These are phyloP conservation scores for Colletotrichum neosansevieriae DNA, from an alignment of 2,329 filamentous ascomycete genomes.

Conservation along the genomic window DNA sequence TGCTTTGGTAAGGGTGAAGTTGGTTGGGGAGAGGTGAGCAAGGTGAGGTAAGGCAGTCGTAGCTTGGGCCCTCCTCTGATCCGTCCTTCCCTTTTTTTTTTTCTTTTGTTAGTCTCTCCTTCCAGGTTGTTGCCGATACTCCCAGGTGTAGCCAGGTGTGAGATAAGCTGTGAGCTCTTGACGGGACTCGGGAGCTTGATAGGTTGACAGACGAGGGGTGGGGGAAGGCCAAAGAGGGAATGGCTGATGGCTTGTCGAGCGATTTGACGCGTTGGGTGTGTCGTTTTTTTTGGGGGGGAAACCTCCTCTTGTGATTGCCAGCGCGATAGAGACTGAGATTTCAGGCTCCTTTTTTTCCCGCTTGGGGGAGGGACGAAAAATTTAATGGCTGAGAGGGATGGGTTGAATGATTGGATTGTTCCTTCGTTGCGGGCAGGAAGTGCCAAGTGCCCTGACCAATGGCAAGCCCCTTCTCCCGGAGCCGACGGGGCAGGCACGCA, in stretches of 20 bases:
- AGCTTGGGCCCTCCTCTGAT: constrained; percentile 37
- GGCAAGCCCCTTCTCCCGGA: no score
- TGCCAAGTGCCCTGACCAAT: neutral
- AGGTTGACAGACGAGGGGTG: neutral
- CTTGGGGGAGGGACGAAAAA: constrained; percentile 2
- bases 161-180: constrained; percentile 10
- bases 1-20: constrained; percentile 17
- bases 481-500: no score
- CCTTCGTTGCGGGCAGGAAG: neutral
- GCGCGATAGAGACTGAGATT: neutral
- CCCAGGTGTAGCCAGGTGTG: constrained; percentile 28
- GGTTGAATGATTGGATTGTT: constrained; percentile 19
- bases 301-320: neutral
- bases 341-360: neutral
- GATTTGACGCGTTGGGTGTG: constrained; percentile 35
- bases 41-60: constrained; percentile 24
- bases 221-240: neutral
- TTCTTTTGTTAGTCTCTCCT: no score
- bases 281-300: constrained; percentile 16
- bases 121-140: no score
- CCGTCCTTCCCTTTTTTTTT: constrained; percentile 19
- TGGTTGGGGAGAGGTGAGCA: constrained; percentile 9
- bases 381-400: constrained; percentile 28
- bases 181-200: constrained; percentile 5
- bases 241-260: constrained; percentile 8